phyloP scores from a whole-genome alignment of 2,329 filamentous ascomycete species.

The Fusarium gaditjirri region DNA sequence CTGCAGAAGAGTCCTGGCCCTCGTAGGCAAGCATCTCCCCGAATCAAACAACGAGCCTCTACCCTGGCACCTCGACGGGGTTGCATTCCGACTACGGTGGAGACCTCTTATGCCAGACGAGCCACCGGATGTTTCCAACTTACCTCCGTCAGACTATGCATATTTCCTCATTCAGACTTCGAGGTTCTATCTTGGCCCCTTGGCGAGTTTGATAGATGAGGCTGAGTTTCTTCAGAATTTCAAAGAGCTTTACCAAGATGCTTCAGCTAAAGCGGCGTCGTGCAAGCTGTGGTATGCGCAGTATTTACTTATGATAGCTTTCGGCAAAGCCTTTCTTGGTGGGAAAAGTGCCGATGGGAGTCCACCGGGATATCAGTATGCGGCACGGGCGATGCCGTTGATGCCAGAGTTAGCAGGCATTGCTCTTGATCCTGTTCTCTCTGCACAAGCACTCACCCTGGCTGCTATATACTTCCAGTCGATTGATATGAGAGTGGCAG shows the following conservation, averaged over 20 bases:
- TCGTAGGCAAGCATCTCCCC: constrained; percentile 41
- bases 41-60: constrained; percentile 36
- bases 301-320: constrained; percentile 48
- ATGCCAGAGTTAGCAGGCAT: constrained; percentile 49
- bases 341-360: constrained; percentile 41
- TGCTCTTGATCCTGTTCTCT: constrained; percentile 35
- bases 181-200: constrained; percentile 35
- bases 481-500: constrained; percentile 53
- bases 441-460: constrained; percentile 47
- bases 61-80: constrained; percentile 44
- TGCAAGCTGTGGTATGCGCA: constrained; percentile 47
- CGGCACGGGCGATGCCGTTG: constrained; percentile 52
- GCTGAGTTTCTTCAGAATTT: constrained; percentile 30
- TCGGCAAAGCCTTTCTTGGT: constrained; percentile 47
- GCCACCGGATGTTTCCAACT: constrained; percentile 33
- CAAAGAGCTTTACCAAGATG: constrained; percentile 39
- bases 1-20: constrained; percentile 38
- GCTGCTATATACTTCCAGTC: constrained; percentile 54
- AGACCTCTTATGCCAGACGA: constrained; percentile 36
- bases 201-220: constrained; percentile 39
- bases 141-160: constrained; percentile 39
- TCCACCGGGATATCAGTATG: constrained; percentile 52
- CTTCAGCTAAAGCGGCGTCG: constrained; percentile 21
- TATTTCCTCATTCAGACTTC: constrained; percentile 41
- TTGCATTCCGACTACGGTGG: constrained; percentile 40